Evolutionary conservation across 2,329 filamentous ascomycete species (phyloP).

Genomic region (Exophiala sp.): DNA sequence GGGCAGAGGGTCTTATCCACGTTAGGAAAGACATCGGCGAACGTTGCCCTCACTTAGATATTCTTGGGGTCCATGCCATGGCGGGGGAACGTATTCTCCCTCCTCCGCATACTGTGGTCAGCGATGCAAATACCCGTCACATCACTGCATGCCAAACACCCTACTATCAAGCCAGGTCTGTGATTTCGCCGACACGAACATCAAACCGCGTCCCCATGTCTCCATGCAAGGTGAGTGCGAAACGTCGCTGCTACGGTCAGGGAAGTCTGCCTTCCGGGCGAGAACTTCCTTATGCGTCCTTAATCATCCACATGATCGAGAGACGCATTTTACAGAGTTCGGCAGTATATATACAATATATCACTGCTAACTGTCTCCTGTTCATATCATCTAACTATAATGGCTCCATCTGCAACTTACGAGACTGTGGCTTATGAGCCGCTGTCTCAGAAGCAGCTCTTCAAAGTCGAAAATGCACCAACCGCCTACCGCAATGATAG

Average conservation of each 20-base stretch:
- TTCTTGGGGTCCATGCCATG: no score
- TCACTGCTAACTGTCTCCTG: neutral
- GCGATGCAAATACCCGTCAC: neutral
- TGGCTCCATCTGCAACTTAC: constrained; percentile 9
- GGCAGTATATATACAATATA: constrained; percentile 10
- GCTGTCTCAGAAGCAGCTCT: constrained; percentile 2
- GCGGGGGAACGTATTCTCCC: no score
- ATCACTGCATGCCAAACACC: neutral
- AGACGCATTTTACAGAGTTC: neutral
- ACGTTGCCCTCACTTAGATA: neutral
- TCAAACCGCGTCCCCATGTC: neutral
- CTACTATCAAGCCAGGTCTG: neutral
- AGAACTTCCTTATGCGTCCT: neutral
- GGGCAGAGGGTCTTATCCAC: neutral
- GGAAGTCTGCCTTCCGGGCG: neutral
- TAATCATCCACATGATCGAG: neutral
- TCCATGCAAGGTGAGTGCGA: no score
- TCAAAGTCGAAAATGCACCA: constrained; percentile 9
- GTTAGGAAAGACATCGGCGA: neutral
- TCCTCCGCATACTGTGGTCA: neutral
- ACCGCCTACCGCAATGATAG: constrained; percentile 7
- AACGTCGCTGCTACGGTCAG: neutral
- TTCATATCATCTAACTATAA: neutral
- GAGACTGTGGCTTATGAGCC: constrained; percentile 6
- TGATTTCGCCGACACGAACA: neutral